Conservation (phyloP, 2,329 filamentous ascomycete genomes). For the Colletotrichum camelliae region DNA sequence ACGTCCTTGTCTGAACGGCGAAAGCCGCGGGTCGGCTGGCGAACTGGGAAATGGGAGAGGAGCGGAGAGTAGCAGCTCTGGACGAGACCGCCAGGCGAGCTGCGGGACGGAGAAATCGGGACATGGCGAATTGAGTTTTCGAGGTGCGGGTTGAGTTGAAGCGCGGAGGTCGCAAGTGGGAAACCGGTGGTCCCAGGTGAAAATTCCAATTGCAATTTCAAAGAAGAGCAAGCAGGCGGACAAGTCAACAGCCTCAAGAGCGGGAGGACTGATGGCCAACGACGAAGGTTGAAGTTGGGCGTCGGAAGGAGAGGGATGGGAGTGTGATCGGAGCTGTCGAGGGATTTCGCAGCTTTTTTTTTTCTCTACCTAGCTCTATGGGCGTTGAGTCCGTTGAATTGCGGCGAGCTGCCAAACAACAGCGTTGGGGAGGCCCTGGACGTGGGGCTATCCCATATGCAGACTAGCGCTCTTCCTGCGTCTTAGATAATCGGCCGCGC, state of each 20-base stretch:
- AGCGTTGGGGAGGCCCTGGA: conserved; percentile 23
- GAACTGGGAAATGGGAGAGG: conserved; percentile 40
- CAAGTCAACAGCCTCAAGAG: conserved; percentile 1
- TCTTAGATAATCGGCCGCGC: conserved; percentile 11
- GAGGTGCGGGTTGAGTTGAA: not conserved
- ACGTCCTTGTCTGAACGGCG: conserved; percentile 56
- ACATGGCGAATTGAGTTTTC: conserved; percentile 41
- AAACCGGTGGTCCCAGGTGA: not conserved
- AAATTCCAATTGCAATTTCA: not conserved
- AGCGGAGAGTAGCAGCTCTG: conserved; percentile 38
- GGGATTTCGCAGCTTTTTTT: conserved; percentile 25
- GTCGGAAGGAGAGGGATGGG: conserved; percentile 20
- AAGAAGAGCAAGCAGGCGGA: not conserved
- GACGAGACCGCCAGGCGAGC: conserved; percentile 52
- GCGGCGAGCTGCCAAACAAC: conserved; percentile 22
- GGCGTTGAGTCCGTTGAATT: conserved; percentile 27
- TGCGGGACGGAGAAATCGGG: conserved; percentile 57
- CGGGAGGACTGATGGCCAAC: conserved; percentile 18
- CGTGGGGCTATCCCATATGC: not conserved
- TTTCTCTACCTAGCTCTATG: conserved; percentile 21
- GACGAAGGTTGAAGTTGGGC: conserved; percentile 16
- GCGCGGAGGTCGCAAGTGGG: conserved; percentile 1
- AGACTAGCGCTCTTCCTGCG: not conserved
- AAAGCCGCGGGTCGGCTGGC: conserved; percentile 39
- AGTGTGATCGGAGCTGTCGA: conserved; percentile 22